Conservation (phyloP, 495 filamentous ascomycete genomes). For the Penicillium dipodomyicola region DNA sequence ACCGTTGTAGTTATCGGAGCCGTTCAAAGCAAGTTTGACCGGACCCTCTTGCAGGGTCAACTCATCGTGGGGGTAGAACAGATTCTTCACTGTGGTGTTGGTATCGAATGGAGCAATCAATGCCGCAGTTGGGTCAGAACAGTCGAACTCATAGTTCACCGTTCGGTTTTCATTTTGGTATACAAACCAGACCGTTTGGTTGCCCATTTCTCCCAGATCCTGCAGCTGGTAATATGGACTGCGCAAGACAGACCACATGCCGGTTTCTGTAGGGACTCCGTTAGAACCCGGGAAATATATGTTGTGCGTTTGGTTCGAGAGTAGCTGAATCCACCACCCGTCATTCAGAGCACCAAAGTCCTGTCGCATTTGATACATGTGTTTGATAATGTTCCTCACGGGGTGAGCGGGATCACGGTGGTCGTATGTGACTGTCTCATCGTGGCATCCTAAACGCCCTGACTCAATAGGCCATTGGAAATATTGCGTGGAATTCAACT, state of each 20-base stretch:
- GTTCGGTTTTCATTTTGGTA: conserved; percentile 61
- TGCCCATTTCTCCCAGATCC: conserved; percentile 46
- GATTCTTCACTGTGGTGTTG: conserved; percentile 58
- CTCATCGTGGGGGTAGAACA: conserved; percentile 66
- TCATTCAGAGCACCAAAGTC: conserved; percentile 62
- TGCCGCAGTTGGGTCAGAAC: conserved; percentile 44
- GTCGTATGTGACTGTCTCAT: conserved; percentile 57
- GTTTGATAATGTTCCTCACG: conserved; percentile 63
- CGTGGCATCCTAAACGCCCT: conserved; percentile 57
- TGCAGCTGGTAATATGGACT: conserved; percentile 51
- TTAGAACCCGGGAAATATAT: conserved; percentile 54
- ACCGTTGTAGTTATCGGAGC: conserved; percentile 50
- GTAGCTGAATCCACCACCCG: conserved; percentile 57
- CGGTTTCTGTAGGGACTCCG: conserved; percentile 57
- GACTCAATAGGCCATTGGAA: conserved; percentile 57
- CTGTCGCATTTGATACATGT: conserved; percentile 62
- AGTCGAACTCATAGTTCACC: conserved; percentile 61
- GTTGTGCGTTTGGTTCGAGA: conserved; percentile 58
- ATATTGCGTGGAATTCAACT: conserved; percentile 54
- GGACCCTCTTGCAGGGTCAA: conserved; percentile 43
- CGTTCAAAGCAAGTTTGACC: conserved; percentile 42
- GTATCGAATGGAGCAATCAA: conserved; percentile 59
- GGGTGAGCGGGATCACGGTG: conserved; percentile 70
- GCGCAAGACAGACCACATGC: conserved; percentile 65
- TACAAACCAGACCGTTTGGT: conserved; percentile 63